Conservation (phyloP, 169 alveolate genomes). For the Eimeria maxima region DNA sequence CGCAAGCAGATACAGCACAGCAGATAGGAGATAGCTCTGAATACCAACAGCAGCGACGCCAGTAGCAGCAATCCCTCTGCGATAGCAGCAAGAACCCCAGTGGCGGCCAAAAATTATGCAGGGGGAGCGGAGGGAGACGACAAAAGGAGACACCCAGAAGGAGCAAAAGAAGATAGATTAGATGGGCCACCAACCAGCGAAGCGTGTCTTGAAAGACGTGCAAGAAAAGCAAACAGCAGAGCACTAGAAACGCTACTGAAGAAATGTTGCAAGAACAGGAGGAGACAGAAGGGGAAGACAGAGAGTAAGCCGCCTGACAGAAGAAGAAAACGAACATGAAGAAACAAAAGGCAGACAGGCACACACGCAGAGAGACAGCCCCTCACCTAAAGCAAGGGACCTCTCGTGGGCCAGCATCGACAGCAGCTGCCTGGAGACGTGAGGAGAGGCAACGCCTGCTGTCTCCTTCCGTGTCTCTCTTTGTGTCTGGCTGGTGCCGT, state of each 20-base stretch:
- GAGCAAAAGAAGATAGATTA: not conserved
- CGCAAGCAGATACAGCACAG: not conserved
- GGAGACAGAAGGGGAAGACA: not conserved
- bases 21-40: not conserved
- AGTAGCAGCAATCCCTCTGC: not conserved
- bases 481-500: not conserved
- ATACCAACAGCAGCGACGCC: not conserved
- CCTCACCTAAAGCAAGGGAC: slow-evolving; percentile 20
- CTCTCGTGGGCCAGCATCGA: slow-evolving; percentile 33
- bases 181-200: not conserved
- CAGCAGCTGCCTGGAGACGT: not conserved
- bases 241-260: not conserved
- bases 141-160: not conserved
- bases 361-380: not conserved
- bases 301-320: not conserved
- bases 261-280: not conserved
- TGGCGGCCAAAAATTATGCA: not conserved
- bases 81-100: not conserved
- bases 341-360: not conserved
- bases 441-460: not conserved
- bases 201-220: no score
- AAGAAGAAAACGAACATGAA: not conserved
- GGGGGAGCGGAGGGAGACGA: not conserved
- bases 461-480: not conserved
- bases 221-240: not conserved